Conservation (phyloP, 2,329 filamentous ascomycete species). For the Atkinsonella texensis region DNA sequence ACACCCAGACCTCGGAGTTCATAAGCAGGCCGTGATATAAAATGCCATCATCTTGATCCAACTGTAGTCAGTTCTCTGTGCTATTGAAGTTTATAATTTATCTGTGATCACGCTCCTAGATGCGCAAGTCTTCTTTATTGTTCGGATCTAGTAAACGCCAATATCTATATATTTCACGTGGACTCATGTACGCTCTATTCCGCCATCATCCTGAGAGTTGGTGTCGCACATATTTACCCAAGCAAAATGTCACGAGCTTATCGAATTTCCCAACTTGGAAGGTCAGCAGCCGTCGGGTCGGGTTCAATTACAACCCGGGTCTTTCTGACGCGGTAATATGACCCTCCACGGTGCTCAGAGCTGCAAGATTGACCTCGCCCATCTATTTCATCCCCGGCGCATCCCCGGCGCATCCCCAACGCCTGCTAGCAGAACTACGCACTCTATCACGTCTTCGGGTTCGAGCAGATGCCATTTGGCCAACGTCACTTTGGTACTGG, state of each 20-base stretch:
- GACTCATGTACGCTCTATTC: not conserved
- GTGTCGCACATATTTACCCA: not conserved
- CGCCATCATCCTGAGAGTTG: not conserved
- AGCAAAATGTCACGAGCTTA: not conserved
- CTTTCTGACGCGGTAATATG: conserved; percentile 25
- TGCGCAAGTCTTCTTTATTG: not conserved
- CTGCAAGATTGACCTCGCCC: conserved; percentile 44
- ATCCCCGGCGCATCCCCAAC: conserved; percentile 26
- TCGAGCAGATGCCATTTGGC: conserved; percentile 86
- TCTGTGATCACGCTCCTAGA: not conserved
- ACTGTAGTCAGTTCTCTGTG: not conserved
- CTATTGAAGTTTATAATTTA: not conserved
- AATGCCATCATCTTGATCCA: not conserved
- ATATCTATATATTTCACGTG: not conserved
- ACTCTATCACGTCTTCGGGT: conserved; percentile 74
- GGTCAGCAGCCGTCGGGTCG: not conserved
- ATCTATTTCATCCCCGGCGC: conserved; percentile 24
- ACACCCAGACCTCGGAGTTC: conserved; percentile 99
- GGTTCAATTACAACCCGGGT: not conserved
- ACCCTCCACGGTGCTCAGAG: conserved; percentile 41
- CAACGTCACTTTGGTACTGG: conserved; percentile 82
- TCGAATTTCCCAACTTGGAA: not conserved
- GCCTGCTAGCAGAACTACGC: conserved; percentile 42
- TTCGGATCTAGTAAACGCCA: not conserved
- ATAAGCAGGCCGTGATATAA: conserved; percentile 94